Evolutionary conservation across 1,284 basidiomycete genomes (phyloP), one percentile per base, ranked within the genome.

Genomic region (Sphaerobolus stellatus): DNA sequence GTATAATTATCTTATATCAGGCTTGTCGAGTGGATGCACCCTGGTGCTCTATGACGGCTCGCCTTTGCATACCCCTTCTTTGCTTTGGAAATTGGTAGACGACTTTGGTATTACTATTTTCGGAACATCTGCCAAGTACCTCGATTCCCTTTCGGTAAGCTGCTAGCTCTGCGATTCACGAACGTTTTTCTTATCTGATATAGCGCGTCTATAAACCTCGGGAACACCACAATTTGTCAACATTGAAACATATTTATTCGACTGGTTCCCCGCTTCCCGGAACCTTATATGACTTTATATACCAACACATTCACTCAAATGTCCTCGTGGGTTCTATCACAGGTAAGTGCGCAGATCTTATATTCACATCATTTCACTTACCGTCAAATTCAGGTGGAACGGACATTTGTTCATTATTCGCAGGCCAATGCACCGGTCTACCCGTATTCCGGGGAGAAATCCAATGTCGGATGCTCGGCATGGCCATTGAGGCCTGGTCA

Each of bases 331-430:
- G 81, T 18, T 91, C 88, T 28, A 90, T 94, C 58, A 92, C 91
- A 18, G 92, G 92, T 80, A 64, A 56, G 67, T 61, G 25, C 20
- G 31, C n/a, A 41, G 47, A 48, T 50, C 11, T 34, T 45, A 30
- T 40, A 30, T 20, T 33, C 57, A 51, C 50, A 52, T 59, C 5
- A 50, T 48, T 43, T 48, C 29, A 34, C 24, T 28, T 30, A 31
- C 51, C 48, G 8, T 45, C 22, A 24, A 30, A 16, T 54, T 18
- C 63, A 88, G 86, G 87, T 54, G 88, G 89, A 13, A 92, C 91
- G 16, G 92, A 94, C 66, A 91, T 94, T 33, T 93, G 91, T 70
- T 92, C 89, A 30, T 77, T 94, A 25, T 94, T 94, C 71, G 90
- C 88, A 22, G 90, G 90, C 5, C 86, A 92, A 78, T 88, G 83